Percentiles rank a stretch among this genome's conserved stretches.
phyloP scores from a whole-genome alignment of 2,329 filamentous ascomycete species.

The Fusarium dlaminii region DNA sequence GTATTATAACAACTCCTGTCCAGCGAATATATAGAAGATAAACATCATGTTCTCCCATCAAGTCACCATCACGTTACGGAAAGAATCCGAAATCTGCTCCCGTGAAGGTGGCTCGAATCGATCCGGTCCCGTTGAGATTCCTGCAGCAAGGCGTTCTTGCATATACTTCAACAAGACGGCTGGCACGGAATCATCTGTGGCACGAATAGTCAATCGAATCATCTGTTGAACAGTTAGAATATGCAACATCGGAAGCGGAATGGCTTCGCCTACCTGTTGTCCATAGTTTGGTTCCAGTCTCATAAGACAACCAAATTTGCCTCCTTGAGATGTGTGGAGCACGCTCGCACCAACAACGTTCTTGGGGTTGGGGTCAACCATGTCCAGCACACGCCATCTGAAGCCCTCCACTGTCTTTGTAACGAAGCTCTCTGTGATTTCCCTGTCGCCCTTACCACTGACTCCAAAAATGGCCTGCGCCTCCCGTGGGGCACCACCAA shows the following conservation, averaged over 20 bases:
- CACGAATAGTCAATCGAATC: constrained; percentile 92
- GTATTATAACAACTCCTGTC: constrained; percentile 42
- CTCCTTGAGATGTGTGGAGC: constrained; percentile 80
- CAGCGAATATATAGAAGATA: constrained; percentile 38
- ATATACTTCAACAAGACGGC: constrained; percentile 83
- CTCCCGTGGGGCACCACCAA: constrained; percentile 87
- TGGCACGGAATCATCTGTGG: constrained; percentile 91
- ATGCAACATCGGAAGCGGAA: background rate
- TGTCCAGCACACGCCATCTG: constrained; percentile 85
- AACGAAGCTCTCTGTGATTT: constrained; percentile 77
- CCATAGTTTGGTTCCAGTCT: constrained; percentile 93
- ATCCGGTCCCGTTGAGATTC: constrained; percentile 55
- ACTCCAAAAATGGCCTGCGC: constrained; percentile 87
- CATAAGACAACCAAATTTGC: constrained; percentile 94
- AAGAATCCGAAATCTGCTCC: constrained; percentile 64
- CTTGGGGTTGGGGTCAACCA: constrained; percentile 90
- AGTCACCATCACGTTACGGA: constrained; percentile 65
- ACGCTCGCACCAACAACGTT: constrained; percentile 95
- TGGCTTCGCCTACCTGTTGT: constrained; percentile 76
- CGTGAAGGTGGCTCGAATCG: constrained; percentile 53
- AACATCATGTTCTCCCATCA: constrained; percentile 32
- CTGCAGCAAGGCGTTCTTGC: constrained; percentile 79
- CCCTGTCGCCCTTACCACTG: constrained; percentile 60
- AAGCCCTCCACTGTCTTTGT: constrained; percentile 82
- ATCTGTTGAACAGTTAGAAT: constrained; percentile 67